Percentiles rank a stretch among this genome's conserved stretches.
These are phyloP conservation scores for Cladosporium sp. DNA, from an alignment of 2,329 filamentous ascomycete genomes.

Conservation along the genomic window DNA sequence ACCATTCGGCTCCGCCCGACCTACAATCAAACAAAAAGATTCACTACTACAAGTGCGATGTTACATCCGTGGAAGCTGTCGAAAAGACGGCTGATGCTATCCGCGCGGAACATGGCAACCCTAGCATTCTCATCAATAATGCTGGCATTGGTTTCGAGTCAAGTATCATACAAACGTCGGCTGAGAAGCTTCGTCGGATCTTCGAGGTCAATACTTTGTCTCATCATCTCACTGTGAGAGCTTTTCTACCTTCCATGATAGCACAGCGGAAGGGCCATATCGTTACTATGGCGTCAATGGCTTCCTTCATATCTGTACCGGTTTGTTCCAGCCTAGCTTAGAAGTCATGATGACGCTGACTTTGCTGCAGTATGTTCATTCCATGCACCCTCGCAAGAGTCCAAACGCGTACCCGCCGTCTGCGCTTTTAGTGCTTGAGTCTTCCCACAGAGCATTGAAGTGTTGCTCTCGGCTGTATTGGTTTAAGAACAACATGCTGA, in stretches of 20 bases:
- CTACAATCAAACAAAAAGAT: constrained; percentile 30
- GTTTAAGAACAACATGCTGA: too few relatives aligned
- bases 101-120: constrained; percentile 37
- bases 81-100: constrained; percentile 37
- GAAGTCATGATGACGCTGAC: constrained; percentile 14
- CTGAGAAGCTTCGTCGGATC: constrained; percentile 42
- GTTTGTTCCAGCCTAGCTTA: constrained; percentile 17
- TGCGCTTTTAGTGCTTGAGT: too few relatives aligned
- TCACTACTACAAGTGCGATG: constrained; percentile 42
- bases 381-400: constrained; percentile 49
- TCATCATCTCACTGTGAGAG: constrained; percentile 47
- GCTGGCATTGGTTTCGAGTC: constrained; percentile 45
- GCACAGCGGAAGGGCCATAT: constrained; percentile 51
- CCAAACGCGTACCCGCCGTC: too few relatives aligned
- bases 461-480: too few relatives aligned
- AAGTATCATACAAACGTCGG: constrained; percentile 43
- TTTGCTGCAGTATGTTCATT: constrained; percentile 22
- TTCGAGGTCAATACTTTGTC: constrained; percentile 51
- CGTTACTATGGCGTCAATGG: constrained; percentile 51
- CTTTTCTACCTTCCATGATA: constrained; percentile 51
- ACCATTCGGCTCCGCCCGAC: constrained; percentile 30
- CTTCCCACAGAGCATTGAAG: too few relatives aligned
- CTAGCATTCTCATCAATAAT: constrained; percentile 47
- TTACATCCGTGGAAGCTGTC: constrained; percentile 45
- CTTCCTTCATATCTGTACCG: constrained; percentile 39